Evolutionary conservation across 768 basidiomycete genomes (phyloP), one percentile per base, ranked within the genome.

Genomic region (Symmetrospora coprosmae): DNA sequence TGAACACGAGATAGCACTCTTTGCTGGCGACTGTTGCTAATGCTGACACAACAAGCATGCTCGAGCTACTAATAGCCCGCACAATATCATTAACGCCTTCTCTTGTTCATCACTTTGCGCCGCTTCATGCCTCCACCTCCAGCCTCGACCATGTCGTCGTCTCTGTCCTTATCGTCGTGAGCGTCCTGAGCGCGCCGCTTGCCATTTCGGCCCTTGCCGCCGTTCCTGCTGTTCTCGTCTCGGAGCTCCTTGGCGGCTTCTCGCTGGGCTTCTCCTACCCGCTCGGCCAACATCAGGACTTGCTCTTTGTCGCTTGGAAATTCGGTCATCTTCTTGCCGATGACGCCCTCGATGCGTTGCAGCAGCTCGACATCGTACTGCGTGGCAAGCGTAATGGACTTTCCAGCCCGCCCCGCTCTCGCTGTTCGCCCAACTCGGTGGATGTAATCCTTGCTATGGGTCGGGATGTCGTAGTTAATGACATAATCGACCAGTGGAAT

Each of bases 391-490:
- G 91, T 94, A 68, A 99, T 86, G 1, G 87, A 84, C 75, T 96
- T 96, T 41, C 94, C 94, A 1, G 89, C 82, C 40, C 94, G 81
- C n/a, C 94, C 94, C 2, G 94, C 94, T 70, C 94, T 85, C 5
- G 94, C 94, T 31, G 94, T 99, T 59, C 94, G 82, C 37, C 94
- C 94, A 11, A 99, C 94, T 47, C 94, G 82, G 71, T 99, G 94
- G 51, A 99, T 94, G 73, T 99, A 99, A 72, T 99, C 94, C 76
- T 99, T 99, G 16, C 90, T 96, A 72, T 97, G 87, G 0, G 88
- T 87, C 1, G 94, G 94, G 64, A 96, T 85, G 72, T 96, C 91
- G 72, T 87, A 99, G 74, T 99, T 99, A 73, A 99, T 87, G 60
- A 99, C 91, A 34, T 91, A 76, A 70, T 99, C 94, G 37, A 99